Conservation (phyloP, 1,139 yeast genomes). For the Diutina mesorugosa region DNA sequence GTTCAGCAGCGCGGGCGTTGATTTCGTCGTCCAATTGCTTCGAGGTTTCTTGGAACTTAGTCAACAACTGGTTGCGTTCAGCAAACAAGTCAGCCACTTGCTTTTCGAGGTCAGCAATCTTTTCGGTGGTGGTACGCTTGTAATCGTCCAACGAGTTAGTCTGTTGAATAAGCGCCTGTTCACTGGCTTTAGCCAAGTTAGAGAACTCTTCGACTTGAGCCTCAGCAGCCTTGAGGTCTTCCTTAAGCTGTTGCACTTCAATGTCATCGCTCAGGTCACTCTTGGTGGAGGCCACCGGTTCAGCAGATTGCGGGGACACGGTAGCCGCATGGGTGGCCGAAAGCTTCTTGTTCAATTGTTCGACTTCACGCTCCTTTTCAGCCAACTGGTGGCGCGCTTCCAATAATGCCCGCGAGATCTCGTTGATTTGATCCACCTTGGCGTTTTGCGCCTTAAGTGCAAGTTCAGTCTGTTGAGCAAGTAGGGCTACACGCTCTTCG, state of each 20-base stretch:
- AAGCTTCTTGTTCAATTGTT: not conserved
- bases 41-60: constrained; percentile 4
- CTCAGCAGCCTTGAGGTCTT: constrained; percentile 25
- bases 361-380: constrained; percentile 10
- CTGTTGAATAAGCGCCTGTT: constrained; percentile 25
- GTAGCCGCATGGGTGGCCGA: not conserved
- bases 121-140: constrained; percentile 14
- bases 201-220: constrained; percentile 25
- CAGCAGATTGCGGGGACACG: not conserved
- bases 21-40: not conserved
- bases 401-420: constrained; percentile 30
- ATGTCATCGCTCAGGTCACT: not conserved
- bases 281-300: not conserved
- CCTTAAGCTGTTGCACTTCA: constrained; percentile 16
- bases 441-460: constrained; percentile 54
- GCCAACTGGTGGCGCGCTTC: constrained; percentile 26
- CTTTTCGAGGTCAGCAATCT: constrained; percentile 10
- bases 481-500: constrained; percentile 33
- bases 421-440: constrained; percentile 49
- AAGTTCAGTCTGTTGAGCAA: constrained; percentile 38
- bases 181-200: constrained; percentile 28
- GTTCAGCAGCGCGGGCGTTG: not conserved
- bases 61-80: not conserved
- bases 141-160: constrained; percentile 25
- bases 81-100: constrained; percentile 5